Conservation (phyloP, 2,329 filamentous ascomycete genomes). For the Orbilia ellipsospora region DNA sequence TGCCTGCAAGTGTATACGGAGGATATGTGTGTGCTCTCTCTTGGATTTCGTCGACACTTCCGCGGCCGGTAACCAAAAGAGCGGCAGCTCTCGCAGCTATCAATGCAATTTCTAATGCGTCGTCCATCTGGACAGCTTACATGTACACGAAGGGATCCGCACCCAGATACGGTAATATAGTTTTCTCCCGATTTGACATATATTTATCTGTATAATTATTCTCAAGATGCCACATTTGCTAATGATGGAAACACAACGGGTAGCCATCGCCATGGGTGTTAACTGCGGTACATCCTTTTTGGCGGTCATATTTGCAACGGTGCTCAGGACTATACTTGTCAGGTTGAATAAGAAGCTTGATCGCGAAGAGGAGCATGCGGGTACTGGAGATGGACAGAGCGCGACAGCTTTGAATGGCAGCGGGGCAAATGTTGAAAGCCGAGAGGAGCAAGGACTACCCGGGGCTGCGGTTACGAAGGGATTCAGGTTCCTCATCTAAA, state of each 20-base stretch:
- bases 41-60: slow-evolving; percentile 81
- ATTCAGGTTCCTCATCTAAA: slow-evolving; percentile 73
- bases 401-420: slow-evolving; percentile 1
- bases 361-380: slow-evolving; percentile 64
- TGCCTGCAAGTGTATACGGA: slow-evolving; percentile 71
- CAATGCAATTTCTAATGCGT: slow-evolving; percentile 77
- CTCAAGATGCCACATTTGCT: slow-evolving; percentile 3
- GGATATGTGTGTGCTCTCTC: slow-evolving; percentile 75
- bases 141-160: slow-evolving; percentile 70
- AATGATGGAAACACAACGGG: background rate
- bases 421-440: slow-evolving; percentile 54
- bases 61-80: slow-evolving; percentile 79
- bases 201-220: background rate
- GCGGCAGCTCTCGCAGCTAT: slow-evolving; percentile 79
- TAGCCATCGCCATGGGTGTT: slow-evolving; percentile 72
- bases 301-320: slow-evolving; percentile 72
- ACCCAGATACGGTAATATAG: slow-evolving; percentile 46
- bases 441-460: slow-evolving; percentile 68
- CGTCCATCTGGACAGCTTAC: slow-evolving; percentile 76
- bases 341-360: slow-evolving; percentile 77
- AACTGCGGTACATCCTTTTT: slow-evolving; percentile 74
- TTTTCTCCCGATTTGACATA: background rate
- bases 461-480: slow-evolving; percentile 70
- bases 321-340: slow-evolving; percentile 72
- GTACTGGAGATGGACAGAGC: slow-evolving; percentile 12